Evolutionary conservation across 495 filamentous ascomycete genomes (phyloP), one percentile per base, ranked within the genome.

Genomic region (Polyplosphaeria fusca): DNA sequence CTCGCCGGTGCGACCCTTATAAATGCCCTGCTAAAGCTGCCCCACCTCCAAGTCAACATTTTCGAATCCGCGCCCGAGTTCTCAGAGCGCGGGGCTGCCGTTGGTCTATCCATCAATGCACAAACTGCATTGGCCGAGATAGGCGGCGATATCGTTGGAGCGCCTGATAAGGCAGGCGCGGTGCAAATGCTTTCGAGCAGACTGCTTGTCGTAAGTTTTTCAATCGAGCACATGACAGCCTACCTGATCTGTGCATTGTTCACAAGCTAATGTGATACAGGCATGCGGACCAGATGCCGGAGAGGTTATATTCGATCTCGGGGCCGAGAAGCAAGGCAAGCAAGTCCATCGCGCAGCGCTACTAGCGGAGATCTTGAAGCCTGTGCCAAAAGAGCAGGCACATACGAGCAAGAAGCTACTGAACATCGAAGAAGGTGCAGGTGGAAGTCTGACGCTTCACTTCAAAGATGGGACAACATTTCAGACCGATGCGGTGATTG

Each of bases 31-130:
- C 45, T 71, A 1, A 48, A 66, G 27, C 56, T 68, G 53, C 52
- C 64, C 22, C 68, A 70, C 30, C 52, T 73, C 20, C 49, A 65
- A 16, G 66, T 64, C 14, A 55, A 71, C 39, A 68, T 73, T 28
- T 73, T 66, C 47, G 71, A 71, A 28, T 61, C 66, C 2, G 61
- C 56, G 1, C 58, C 68, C 19, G 46, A 62, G 5, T 71, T 73
- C 50, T 61, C 60, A 19, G 65, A 68, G 40, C 64, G 67, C 27
- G 65, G 71, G 0, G 64, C 66, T 9, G 61, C 56, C 0, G 52
- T 73, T 11, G 40, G 50, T 2, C 49, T 73, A n/a, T 61, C 65
- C 16, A 18, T 13, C 3, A 58, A 58, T 40, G 55, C 16, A 11
- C 55, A 52, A 45, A 14, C 25, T 9, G 55, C 55, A 44, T 38